Evolutionary conservation across 2,329 filamentous ascomycete species (phyloP), one percentile per base, ranked within the genome.

Genomic region (Cladophialophora bantiana): DNA sequence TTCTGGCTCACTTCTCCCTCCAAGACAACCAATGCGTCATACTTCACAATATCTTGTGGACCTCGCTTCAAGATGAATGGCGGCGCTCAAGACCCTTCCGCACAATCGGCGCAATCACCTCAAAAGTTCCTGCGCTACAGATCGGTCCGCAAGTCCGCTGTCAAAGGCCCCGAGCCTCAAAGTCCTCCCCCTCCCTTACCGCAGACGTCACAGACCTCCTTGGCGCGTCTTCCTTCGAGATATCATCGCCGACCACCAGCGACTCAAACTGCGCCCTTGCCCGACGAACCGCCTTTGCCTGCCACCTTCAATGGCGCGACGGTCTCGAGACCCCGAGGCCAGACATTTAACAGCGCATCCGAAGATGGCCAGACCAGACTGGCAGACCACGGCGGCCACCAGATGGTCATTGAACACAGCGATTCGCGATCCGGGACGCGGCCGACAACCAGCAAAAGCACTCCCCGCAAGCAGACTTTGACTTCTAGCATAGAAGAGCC

Each of bases 61-160:
- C 63, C 15, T 7, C 15, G 7, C 15, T 42, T 26, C 56, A 63
- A 35, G 7, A 70, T 70, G 68, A 57, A 59, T 20, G 50, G 9
- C 31, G 40, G 38, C 40, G 15, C 57, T 12, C 48, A 36, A 48
- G 18, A 59, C 18, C 36, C 34, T 4, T 10, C 68, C 31, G 58
- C 36, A n/a, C 58, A 54, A 34, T 34, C 67, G 31, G 52, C 62
- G 20, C 66, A 67, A 45, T 64, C 66, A 45, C 45, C 36, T n/a
- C 66, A 65, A 57, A 87, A 85, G 73, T 83, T 86, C 74, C 85
- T 85, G 62, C 82, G 86, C 50, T 89, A 89, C 76, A 81, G 85
- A 70, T 86, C 85, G 35, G 84, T 88, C 63, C 79, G 86, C 66
- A 81, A 81, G 68, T 78, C 78, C 10, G 75, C 76, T 26, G 72